Evolutionary conservation across 768 basidiomycete genomes (phyloP).

Genomic region (Serendipita indica): DNA sequence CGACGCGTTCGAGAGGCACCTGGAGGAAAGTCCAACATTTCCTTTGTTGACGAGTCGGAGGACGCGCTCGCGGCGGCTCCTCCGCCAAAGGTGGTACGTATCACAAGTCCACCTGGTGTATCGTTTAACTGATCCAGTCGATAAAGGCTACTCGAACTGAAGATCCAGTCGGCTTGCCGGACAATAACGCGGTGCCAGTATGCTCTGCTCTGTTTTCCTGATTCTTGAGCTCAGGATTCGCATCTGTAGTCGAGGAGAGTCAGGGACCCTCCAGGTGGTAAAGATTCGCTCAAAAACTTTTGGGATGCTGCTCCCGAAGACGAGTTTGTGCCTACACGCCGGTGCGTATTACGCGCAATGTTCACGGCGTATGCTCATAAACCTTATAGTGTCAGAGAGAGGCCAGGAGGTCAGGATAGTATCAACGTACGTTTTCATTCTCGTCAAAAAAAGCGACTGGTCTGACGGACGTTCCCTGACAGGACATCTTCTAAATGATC

Average conservation of each 20-base stretch:
- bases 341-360: not conserved
- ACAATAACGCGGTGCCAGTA: too few species aligned
- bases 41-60: slow-evolving; percentile 12
- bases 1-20: slow-evolving; percentile 16
- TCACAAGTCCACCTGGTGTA: not conserved
- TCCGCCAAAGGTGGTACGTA: not conserved
- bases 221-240: too few species aligned
- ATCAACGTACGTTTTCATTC: not conserved
- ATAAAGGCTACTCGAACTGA: too few species aligned
- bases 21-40: slow-evolving; percentile 12
- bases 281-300: slow-evolving; percentile 7
- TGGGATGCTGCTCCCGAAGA: not conserved
- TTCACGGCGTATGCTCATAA: not conserved
- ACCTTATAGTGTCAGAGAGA: not conserved
- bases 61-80: slow-evolving; percentile 6
- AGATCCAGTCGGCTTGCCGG: too few species aligned
- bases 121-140: slow-evolving; percentile 7
- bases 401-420: slow-evolving; percentile 5
- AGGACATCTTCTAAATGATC: too few species aligned
- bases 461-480: too few species aligned
- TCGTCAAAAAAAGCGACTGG: too few species aligned
- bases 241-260: too few species aligned
- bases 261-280: slow-evolving; percentile 37
- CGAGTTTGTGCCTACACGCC: slow-evolving; percentile 5
- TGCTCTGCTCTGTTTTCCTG: too few species aligned